Conservation (phyloP, 306 rosid genomes). For the Fagus crenata region DNA sequence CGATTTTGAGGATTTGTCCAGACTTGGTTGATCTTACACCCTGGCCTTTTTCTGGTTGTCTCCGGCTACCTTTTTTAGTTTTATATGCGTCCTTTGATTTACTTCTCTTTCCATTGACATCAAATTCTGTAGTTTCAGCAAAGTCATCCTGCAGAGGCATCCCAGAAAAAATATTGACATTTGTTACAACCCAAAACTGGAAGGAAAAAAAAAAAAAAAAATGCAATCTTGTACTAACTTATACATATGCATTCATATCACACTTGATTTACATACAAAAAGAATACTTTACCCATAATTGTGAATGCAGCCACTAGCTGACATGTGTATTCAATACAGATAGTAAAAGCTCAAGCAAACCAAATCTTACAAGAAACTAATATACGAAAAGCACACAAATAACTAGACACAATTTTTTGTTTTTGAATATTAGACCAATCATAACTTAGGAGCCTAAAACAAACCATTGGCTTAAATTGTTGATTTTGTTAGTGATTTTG, state of each 20-base stretch:
- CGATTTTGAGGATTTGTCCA: slow-evolving; percentile 34
- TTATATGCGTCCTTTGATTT: slow-evolving; percentile 33
- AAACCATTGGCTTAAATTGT: neutral
- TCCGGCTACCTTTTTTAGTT: slow-evolving; percentile 31
- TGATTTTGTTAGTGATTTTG: neutral
- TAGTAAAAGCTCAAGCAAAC: neutral
- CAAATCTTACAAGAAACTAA: neutral
- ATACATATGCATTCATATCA: neutral
- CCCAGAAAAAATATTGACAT: slow-evolving; percentile 6
- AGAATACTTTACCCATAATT: neutral
- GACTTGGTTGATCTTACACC: slow-evolving; percentile 35
- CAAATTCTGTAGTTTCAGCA: slow-evolving; percentile 53
- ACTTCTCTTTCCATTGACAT: slow-evolving; percentile 46
- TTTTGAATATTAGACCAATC: too few relatives aligned
- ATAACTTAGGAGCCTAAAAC: neutral
- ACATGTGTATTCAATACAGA: neutral
- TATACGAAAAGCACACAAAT: neutral
- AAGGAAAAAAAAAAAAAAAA: neutral
- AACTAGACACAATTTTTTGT: neutral
- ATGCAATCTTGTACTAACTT: neutral
- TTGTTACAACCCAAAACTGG: neutral
- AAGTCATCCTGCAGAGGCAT: slow-evolving; percentile 62
- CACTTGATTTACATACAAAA: neutral
- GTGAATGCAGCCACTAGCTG: neutral
- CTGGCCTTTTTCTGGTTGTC: slow-evolving; percentile 33